Evolutionary conservation across 768 basidiomycete genomes (phyloP).

Genomic region (Ramaria sp.): DNA sequence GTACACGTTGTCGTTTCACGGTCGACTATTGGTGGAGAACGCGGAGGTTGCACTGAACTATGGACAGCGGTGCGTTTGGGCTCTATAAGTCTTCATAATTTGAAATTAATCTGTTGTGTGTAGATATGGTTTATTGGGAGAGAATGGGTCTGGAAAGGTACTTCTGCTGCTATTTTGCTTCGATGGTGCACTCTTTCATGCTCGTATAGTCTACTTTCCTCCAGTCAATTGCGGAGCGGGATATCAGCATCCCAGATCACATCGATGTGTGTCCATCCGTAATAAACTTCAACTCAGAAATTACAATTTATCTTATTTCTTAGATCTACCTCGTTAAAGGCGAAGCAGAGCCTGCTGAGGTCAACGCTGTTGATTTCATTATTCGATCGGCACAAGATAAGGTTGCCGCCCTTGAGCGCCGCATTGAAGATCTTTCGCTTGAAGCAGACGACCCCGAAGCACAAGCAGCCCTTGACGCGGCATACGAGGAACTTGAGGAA

Average conservation of each 20-base stretch:
- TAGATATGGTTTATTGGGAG: constrained; percentile 85
- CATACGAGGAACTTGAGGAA: constrained; percentile 95
- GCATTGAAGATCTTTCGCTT: constrained; percentile 88
- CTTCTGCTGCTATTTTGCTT: constrained; percentile 3
- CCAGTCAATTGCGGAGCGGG: constrained; percentile 89
- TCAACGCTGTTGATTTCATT: constrained; percentile 97
- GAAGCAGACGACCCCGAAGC: constrained; percentile 68
- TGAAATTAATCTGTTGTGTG: not conserved
- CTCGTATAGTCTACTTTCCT: constrained; percentile 80
- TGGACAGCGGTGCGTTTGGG: constrained; percentile 49
- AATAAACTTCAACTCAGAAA: not conserved
- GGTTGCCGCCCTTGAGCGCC: constrained; percentile 84
- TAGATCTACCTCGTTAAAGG: constrained; percentile 90
- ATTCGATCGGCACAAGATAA: constrained; percentile 85
- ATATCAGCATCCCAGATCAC: constrained; percentile 88
- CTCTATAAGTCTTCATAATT: not conserved
- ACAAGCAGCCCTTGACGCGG: constrained; percentile 73
- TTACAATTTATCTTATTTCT: not conserved
- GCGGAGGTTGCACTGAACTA: constrained; percentile 77
- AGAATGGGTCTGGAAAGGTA: constrained; percentile 99
- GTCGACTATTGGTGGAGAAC: constrained; percentile 56
- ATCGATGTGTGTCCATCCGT: constrained; percentile 48
- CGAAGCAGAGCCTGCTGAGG: constrained; percentile 90
- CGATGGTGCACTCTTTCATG: not conserved
- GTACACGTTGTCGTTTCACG: constrained; percentile 95